These are phyloP conservation scores for Daphne laureola DNA, from an alignment of 441 rosid genomes.

Conservation along the genomic window DNA sequence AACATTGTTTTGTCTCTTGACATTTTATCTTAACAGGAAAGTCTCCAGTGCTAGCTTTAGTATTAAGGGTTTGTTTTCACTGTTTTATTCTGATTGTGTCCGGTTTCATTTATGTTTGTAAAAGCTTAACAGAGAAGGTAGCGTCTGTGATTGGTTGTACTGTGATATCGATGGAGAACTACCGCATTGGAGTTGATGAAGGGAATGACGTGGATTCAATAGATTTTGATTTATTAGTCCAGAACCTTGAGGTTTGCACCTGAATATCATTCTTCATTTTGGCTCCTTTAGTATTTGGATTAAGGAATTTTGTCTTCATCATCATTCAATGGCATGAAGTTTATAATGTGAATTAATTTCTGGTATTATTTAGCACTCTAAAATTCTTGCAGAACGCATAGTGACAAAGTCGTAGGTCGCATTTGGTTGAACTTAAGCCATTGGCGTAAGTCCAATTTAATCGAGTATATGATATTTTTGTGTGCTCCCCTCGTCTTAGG, in stretches of 20 bases:
- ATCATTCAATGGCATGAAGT: no score
- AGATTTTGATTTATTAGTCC: conserved; percentile 78
- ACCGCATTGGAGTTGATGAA: conserved; percentile 69
- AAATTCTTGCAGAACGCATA: no score
- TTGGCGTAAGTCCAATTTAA: no score
- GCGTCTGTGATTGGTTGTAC: conserved; percentile 93
- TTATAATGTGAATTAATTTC: no score
- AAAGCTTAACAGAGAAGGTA: conserved; percentile 97
- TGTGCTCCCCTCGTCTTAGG: no score
- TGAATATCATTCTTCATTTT: conserved; percentile 5
- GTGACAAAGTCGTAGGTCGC: no score
- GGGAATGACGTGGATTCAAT: conserved; percentile 80
- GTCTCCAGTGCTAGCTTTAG: conserved; percentile 7
- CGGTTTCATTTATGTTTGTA: conserved; percentile 23
- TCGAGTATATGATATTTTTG: no score
- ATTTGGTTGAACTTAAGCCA: no score
- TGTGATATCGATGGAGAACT: conserved; percentile 92
- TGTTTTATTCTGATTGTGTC: conserved; percentile 13
- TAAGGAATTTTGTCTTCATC: conserved; percentile 3
- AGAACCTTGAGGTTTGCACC: conserved; percentile 66
- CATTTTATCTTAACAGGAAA: conserved; percentile 7
- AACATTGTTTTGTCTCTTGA: conserved; percentile 5
- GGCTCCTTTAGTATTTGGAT: conserved; percentile 7
- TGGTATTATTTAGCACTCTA: no score
- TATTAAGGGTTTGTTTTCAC: background rate